These are phyloP conservation scores for Erodium maritimum DNA, from an alignment of 345 rosid species.

Conservation along the genomic window DNA sequence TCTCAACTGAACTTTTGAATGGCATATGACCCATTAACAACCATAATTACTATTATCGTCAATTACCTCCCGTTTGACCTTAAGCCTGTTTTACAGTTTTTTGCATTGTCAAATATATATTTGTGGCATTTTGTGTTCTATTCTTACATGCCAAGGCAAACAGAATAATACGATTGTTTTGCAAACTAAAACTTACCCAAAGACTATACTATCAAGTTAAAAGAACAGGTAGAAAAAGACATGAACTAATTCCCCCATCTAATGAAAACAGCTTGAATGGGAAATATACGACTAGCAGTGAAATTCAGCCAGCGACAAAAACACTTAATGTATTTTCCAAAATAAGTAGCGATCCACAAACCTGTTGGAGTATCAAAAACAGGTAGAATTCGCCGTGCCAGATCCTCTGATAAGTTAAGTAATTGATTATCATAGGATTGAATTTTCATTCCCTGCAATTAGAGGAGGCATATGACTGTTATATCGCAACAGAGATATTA, in stretches of 20 bases:
- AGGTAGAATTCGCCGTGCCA: constrained; percentile 72
- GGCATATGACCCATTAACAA: not conserved
- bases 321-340: too few relatives aligned
- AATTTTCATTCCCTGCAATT: constrained; percentile 69
- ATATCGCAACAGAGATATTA: not conserved
- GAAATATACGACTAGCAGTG: constrained; percentile 1
- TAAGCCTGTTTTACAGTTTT: not conserved
- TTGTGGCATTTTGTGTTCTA: not conserved
- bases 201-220: not conserved
- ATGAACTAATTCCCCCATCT: too few relatives aligned
- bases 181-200: not conserved
- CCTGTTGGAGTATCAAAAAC: constrained; percentile 99
- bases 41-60: not conserved
- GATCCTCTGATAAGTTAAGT: constrained; percentile 75
- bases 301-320: constrained; percentile 1
- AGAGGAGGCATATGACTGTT: constrained; percentile 7
- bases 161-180: not conserved
- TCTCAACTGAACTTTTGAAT: not conserved
- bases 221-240: too few relatives aligned
- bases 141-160: not conserved
- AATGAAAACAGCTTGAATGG: too few relatives aligned
- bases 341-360: constrained; percentile 7
- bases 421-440: constrained; percentile 74
- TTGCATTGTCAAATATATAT: not conserved
- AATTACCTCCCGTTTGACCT: constrained; percentile 1